A percentile compares a stretch with the other conserved stretches of the same genome.
Evolutionary conservation across 495 filamentous ascomycete genomes (phyloP).

Genomic region (Aspergillus haitiensis): DNA sequence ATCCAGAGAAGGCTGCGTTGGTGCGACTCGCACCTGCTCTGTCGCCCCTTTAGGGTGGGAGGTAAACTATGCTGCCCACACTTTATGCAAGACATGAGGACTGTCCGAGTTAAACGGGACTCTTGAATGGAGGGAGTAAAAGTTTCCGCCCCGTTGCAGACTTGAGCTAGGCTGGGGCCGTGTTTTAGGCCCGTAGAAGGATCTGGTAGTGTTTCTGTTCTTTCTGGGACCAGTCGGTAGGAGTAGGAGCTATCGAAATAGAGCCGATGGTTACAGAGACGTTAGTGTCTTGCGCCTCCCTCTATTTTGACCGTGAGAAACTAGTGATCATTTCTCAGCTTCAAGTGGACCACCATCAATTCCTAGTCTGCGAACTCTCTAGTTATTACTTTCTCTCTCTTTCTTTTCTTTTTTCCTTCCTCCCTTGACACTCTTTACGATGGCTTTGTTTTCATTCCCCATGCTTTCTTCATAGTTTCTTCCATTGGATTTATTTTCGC

Average conservation of each 20-base stretch:
- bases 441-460: neutral
- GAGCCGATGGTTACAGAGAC: constrained; percentile 5
- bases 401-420: neutral
- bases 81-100: constrained; percentile 27
- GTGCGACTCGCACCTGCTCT: constrained; percentile 7
- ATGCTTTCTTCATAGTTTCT: neutral
- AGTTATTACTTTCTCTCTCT: neutral
- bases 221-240: neutral
- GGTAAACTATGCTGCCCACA: constrained; percentile 17
- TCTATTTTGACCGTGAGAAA: constrained; percentile 1
- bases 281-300: constrained; percentile 2
- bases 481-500: neutral
- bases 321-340: neutral
- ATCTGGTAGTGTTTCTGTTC: constrained; percentile 7
- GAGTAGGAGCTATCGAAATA: constrained; percentile 4
- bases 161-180: constrained; percentile 16
- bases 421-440: too few species aligned
- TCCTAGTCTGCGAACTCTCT: neutral
- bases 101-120: constrained; percentile 13
- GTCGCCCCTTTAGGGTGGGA: constrained; percentile 1
- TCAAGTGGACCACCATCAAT: neutral
- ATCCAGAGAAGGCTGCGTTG: neutral
- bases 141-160: constrained; percentile 15
- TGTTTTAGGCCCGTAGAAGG: constrained; percentile 15
- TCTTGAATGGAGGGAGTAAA: constrained; percentile 7